Conservation (phyloP, 1,284 basidiomycete species). For the Apiotrichum veenhuisii region DNA sequence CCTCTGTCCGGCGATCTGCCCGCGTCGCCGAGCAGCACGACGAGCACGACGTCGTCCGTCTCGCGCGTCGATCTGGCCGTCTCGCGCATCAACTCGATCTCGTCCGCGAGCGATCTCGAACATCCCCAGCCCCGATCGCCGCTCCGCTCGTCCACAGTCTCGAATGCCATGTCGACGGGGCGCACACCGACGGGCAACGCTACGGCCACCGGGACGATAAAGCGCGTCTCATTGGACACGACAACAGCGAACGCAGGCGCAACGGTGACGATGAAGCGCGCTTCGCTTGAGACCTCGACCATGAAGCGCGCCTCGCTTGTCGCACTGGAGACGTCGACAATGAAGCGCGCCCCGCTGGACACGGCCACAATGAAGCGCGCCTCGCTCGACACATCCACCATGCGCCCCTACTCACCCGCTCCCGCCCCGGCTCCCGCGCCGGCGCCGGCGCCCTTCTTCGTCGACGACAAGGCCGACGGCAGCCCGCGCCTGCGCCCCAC, state of each 20-base stretch:
- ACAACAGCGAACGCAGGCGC: too few species aligned
- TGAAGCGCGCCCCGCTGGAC: background rate
- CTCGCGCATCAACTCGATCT: conserved; percentile 2
- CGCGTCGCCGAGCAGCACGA: background rate
- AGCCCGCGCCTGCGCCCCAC: conserved; percentile 3
- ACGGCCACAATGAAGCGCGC: too few species aligned
- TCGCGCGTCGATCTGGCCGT: background rate
- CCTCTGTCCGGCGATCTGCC: too few species aligned
- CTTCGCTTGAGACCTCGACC: background rate
- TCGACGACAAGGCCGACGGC: background rate
- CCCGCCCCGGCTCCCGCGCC: too few species aligned
- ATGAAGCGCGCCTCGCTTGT: too few species aligned
- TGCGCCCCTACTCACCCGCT: too few species aligned
- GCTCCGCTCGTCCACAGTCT: background rate
- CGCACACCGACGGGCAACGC: background rate
- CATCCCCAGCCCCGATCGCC: background rate
- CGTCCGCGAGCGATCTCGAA: background rate
- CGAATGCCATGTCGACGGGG: background rate
- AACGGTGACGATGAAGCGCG: background rate
- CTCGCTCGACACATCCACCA: too few species aligned
- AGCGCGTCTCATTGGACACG: too few species aligned
- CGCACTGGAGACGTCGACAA: too few species aligned
- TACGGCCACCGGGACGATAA: background rate
- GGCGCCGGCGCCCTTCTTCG: background rate
- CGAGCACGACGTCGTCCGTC: background rate